phyloP scores from a whole-genome alignment of 192 early-diverging fungal genomes.

The Kickxella alabastrina region DNA sequence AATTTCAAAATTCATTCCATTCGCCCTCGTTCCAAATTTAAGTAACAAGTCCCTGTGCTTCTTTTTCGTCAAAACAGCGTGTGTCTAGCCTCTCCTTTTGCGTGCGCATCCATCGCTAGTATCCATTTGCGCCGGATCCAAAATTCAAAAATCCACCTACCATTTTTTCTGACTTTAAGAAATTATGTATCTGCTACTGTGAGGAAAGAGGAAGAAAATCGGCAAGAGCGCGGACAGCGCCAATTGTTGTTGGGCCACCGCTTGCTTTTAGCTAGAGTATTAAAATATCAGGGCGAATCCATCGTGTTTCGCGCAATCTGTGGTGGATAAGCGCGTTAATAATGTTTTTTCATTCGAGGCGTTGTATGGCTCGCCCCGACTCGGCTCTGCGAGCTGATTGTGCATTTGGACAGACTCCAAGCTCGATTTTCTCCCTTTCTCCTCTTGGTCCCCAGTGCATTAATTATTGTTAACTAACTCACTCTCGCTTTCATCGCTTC shows the following conservation, averaged over 20 bases:
- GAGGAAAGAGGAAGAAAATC: constrained; percentile 10
- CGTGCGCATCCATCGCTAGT: constrained; percentile 8
- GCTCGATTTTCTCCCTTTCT: too few species aligned
- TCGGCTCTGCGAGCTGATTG: too few species aligned
- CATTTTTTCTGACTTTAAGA: constrained; percentile 10
- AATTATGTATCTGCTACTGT: constrained; percentile 12
- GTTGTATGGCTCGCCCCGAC: too few species aligned
- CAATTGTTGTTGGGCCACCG: constrained; percentile 1
- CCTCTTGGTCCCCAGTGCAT: too few species aligned
- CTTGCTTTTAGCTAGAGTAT: too few species aligned
- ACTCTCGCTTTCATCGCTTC: background rate
- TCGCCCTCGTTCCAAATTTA: too few species aligned
- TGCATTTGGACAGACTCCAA: too few species aligned
- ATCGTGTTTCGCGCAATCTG: too few species aligned
- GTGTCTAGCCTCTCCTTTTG: background rate
- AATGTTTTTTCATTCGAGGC: too few species aligned
- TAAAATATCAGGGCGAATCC: background rate
- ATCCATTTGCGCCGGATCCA: constrained; percentile 5
- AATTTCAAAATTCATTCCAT: constrained; percentile 2
- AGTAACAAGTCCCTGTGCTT: background rate
- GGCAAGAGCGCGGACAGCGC: background rate
- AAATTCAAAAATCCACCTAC: constrained; percentile 1
- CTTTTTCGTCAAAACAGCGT: background rate
- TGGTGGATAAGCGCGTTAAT: too few species aligned
- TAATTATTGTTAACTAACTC: too few species aligned